These are phyloP conservation scores for Suillus clintonianus DNA, from an alignment of 768 basidiomycete species.

Conservation along the genomic window DNA sequence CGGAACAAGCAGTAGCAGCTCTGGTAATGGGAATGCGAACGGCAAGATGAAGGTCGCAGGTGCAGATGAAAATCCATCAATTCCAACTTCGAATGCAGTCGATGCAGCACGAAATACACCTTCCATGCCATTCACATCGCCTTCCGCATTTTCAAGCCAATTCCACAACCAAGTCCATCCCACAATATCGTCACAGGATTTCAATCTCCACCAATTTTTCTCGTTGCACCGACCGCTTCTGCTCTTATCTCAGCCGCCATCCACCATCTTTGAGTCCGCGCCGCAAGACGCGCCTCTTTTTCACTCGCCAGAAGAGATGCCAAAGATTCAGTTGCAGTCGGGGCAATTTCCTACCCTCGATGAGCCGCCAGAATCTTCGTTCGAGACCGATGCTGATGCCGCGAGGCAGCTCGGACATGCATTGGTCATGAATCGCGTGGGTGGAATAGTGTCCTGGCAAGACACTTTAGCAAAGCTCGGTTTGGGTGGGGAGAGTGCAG, in stretches of 20 bases:
- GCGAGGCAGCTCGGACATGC: slow-evolving; percentile 79
- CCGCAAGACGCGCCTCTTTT: slow-evolving; percentile 20
- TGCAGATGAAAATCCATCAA: slow-evolving; percentile 29
- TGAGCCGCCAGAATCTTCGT: slow-evolving; percentile 49
- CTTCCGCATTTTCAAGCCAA: slow-evolving; percentile 8
- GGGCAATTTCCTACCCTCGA: slow-evolving; percentile 34
- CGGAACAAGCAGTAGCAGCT: slow-evolving; percentile 18
- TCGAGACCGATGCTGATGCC: slow-evolving; percentile 78
- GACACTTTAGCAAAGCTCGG: slow-evolving; percentile 65
- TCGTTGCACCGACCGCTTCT: slow-evolving; percentile 79
- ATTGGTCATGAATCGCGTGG: slow-evolving; percentile 66
- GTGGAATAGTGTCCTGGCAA: slow-evolving; percentile 68
- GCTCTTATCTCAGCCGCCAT: slow-evolving; percentile 61
- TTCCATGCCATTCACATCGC: slow-evolving; percentile 17
- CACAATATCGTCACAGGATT: slow-evolving; percentile 61
- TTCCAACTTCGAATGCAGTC: slow-evolving; percentile 12
- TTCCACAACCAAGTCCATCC: slow-evolving; percentile 46
- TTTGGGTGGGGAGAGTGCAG: slow-evolving; percentile 51
- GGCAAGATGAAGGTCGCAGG: slow-evolving; percentile 16
- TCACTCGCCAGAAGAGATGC: slow-evolving; percentile 20
- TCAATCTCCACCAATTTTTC: slow-evolving; percentile 85
- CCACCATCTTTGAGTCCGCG: slow-evolving; percentile 50
- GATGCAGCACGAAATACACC: slow-evolving; percentile 19
- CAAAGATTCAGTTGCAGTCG: slow-evolving; percentile 27
- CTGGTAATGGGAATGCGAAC: slow-evolving; percentile 13